Percentiles rank a stretch among this genome's conserved stretches.
phyloP scores from a whole-genome alignment of 2,329 filamentous ascomycete genomes.

The Drechmeria coniospora region DNA sequence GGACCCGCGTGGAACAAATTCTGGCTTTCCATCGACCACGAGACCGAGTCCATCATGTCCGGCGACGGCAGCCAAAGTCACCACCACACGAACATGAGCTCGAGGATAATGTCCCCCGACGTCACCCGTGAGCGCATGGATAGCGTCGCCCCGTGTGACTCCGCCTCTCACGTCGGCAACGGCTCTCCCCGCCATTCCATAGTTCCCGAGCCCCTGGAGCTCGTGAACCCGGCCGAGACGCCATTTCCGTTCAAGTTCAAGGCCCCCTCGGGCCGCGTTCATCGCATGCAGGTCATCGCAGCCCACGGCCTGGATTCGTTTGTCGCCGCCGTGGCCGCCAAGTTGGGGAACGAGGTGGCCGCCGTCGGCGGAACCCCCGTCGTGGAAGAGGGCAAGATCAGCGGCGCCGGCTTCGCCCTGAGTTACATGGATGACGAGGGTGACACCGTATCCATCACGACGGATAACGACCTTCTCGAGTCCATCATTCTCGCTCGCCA shows the following conservation, averaged over 20 bases:
- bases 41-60: conserved; percentile 92
- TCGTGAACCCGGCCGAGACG: conserved; percentile 45
- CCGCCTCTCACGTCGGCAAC: conserved; percentile 77
- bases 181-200: conserved; percentile 61
- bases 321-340: conserved; percentile 60
- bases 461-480: conserved; percentile 82
- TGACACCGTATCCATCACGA: conserved; percentile 92
- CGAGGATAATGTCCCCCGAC: conserved; percentile 70
- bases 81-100: conserved; percentile 45
- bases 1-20: conserved; percentile 99
- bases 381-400: conserved; percentile 66
- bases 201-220: conserved; percentile 33
- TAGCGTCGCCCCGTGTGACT: conserved; percentile 84
- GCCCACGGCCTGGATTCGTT: conserved; percentile 69
- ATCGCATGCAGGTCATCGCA: conserved; percentile 73
- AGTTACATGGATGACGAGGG: conserved; percentile 96
- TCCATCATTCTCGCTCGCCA: conserved; percentile 73
- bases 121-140: conserved; percentile 58
- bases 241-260: conserved; percentile 99
- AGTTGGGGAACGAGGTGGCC: conserved; percentile 73
- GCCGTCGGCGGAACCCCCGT: conserved; percentile 66
- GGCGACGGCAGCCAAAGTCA: conserved; percentile 70
- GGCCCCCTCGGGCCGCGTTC: conserved; percentile 84
- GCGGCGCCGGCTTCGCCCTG: conserved; percentile 68
- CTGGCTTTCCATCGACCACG: conserved; percentile 89